Conservation (phyloP, 2,329 filamentous ascomycete genomes). For the Aspergillus uvarum region DNA sequence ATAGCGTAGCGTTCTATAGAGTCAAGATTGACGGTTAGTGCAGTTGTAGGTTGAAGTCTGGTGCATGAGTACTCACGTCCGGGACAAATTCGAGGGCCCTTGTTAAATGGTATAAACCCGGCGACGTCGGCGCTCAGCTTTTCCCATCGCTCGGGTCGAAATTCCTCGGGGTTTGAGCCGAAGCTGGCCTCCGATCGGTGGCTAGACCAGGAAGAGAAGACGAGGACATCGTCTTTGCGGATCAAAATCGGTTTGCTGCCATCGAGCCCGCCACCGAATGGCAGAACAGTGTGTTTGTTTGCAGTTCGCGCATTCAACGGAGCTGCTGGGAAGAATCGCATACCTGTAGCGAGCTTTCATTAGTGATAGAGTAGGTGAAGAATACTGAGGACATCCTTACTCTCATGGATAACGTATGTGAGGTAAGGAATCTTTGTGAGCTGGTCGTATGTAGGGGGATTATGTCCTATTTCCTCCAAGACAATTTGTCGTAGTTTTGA, state of each 20-base stretch:
- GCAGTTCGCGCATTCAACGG: slow-evolving; percentile 8
- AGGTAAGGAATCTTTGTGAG: slow-evolving; percentile 13
- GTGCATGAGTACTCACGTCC: slow-evolving; percentile 5
- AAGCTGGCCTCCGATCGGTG: slow-evolving; percentile 31
- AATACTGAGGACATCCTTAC: not conserved
- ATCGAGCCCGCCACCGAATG: slow-evolving; percentile 32
- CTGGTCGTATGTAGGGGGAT: slow-evolving; percentile 9
- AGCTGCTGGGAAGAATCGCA: slow-evolving; percentile 9
- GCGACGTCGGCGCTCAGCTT: slow-evolving; percentile 28
- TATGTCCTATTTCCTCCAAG: slow-evolving; percentile 2
- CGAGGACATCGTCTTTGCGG: slow-evolving; percentile 20
- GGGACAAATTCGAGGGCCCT: slow-evolving; percentile 45
- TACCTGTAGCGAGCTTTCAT: not conserved
- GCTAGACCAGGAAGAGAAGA: slow-evolving; percentile 26
- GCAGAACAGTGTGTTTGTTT: slow-evolving; percentile 18
- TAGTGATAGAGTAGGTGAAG: not conserved
- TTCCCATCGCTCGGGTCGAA: slow-evolving; percentile 37
- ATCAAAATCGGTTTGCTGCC: slow-evolving; percentile 28
- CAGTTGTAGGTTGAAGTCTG: not conserved
- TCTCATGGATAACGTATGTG: slow-evolving; percentile 7
- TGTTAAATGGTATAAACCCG: slow-evolving; percentile 48
- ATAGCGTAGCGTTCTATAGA: slow-evolving; percentile 15
- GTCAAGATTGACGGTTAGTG: not conserved
- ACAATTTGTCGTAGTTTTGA: slow-evolving; percentile 4
- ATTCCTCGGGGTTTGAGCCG: slow-evolving; percentile 27